phyloP scores from a whole-genome alignment of 352 stramenopile genomes.

The Phytophthora meadii region DNA sequence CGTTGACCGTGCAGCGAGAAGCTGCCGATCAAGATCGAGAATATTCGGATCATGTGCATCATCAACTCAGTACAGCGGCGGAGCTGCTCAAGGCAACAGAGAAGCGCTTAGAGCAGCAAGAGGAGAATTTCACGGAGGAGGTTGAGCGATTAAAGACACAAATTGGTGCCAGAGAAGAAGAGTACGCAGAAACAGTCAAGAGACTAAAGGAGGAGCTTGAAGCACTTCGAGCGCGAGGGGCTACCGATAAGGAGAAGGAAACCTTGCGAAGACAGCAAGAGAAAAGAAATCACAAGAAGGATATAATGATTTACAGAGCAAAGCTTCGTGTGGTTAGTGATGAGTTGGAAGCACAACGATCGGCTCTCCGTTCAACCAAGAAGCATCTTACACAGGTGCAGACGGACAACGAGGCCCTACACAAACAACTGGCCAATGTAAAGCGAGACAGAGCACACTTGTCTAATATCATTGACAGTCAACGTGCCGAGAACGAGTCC shows the following conservation, averaged over 20 bases:
- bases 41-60: conserved; percentile 64
- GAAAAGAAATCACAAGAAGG: conserved; percentile 36
- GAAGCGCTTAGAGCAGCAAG: conserved; percentile 51
- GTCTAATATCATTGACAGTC: conserved; percentile 48
- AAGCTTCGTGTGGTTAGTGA: conserved; percentile 33
- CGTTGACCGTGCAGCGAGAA: conserved; percentile 27
- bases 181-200: conserved; percentile 7
- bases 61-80: conserved; percentile 63
- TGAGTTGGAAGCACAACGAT: conserved; percentile 51
- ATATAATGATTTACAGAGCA: conserved; percentile 33
- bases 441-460: conserved; percentile 55
- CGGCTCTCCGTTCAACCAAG: conserved; percentile 37
- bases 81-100: conserved; percentile 69
- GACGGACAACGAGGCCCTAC: conserved; percentile 45
- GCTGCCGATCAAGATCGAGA: conserved; percentile 49
- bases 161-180: conserved; percentile 12
- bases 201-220: conserved; percentile 35
- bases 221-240: conserved; percentile 1
- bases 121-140: conserved; percentile 33
- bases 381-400: conserved; percentile 42
- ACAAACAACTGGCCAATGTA: conserved; percentile 44
- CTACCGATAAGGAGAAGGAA: conserved; percentile 38
- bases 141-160: conserved; percentile 25
- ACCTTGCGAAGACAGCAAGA: conserved; percentile 21
- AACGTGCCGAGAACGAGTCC: conserved; percentile 36